Evolutionary conservation across 352 stramenopile species (phyloP), one percentile per base, ranked within the genome.

Genomic region (Globisporangium paddicum): DNA sequence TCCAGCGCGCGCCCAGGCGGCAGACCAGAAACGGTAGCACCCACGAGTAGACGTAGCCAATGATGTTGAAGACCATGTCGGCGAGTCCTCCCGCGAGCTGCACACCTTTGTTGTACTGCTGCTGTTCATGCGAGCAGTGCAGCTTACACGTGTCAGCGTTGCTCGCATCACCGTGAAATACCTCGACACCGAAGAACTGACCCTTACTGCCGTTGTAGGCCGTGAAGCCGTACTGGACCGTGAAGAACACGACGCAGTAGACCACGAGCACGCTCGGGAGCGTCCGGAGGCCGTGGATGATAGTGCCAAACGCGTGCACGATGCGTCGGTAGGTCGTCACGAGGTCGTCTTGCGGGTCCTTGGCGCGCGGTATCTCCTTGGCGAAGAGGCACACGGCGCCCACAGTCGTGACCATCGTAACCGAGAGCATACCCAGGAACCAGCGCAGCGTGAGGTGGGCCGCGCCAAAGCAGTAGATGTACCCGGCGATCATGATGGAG

Each of bases 351-450:
- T 52, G 35, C 18, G 30, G 32, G 19, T 80, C 75, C 3, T 63
- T 66, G 2, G 37, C 19, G 11, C 44, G 55, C 18, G 68, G 42
- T 8, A 69, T 69, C 25, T 90, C 82, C 37, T 72, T 78, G 21
- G 77, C 77, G 32, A 87, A 86, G 13, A 71, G 21, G 38, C 80
- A 93, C 13, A 90, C 76, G 21, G 59, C 55, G 10, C 73, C 64
- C 1, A 86, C 75, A 1, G 72, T 87, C 51, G 65, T 59, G 14
- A 87, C 23, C 75, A 93, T 89, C 5, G 79, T 79, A 16, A 75
- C 58, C 4, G 75, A 89, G 19, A 93, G 69, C 77, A 91, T 89
- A 13, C 68, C 71, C 16, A 91, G 71, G 58, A 91, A 90, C 64
- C 71, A 86, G 28, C 64, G 74, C 26, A 91, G 62, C 35, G 77